These are phyloP conservation scores for Saccharomyces hybrid DNA, from an alignment of 1,139 yeast genomes.

Conservation along the genomic window DNA sequence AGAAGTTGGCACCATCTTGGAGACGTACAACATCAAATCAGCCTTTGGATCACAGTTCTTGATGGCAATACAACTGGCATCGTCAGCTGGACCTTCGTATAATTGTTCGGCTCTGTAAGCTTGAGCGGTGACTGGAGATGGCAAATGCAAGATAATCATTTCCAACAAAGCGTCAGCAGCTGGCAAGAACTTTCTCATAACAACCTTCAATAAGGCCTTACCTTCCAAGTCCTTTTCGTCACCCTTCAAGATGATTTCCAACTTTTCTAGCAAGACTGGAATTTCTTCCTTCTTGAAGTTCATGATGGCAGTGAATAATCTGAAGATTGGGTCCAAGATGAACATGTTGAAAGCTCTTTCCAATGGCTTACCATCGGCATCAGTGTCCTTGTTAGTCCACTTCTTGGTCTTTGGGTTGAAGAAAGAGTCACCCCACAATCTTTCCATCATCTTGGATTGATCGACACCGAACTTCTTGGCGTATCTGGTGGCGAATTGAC, in stretches of 20 bases:
- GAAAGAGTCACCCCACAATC: conserved; percentile 99
- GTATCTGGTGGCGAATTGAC: conserved; percentile 98
- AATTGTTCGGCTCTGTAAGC: conserved; percentile 97
- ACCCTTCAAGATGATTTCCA: conserved; percentile 82
- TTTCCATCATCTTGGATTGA: conserved; percentile 94
- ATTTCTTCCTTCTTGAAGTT: conserved; percentile 97
- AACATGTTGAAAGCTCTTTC: conserved; percentile 99
- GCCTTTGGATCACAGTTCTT: conserved; percentile 98
- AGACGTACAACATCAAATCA: conserved; percentile 97
- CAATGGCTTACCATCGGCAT: conserved; percentile 88
- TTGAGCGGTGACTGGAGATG: conserved; percentile 99
- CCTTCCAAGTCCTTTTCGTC: conserved; percentile 98
- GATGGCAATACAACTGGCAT: conserved; percentile 83
- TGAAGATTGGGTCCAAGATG: conserved; percentile 97
- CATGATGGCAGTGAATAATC: conserved; percentile 91
- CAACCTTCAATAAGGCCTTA: conserved; percentile 95
- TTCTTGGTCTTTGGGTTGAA: conserved; percentile 99
- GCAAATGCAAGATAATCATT: conserved; percentile 97
- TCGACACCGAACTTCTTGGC: conserved; percentile 99
- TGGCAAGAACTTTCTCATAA: conserved; percentile 99
- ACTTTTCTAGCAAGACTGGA: conserved; percentile 80
- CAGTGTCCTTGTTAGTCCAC: conserved; percentile 96
- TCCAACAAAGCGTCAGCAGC: conserved; percentile 99
- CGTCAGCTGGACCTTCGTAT: conserved; percentile 99
- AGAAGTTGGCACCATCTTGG: conserved; percentile 99